Percentiles rank a stretch among this genome's conserved stretches.
phyloP scores from a whole-genome alignment of 2,329 filamentous ascomycete genomes.

The Colletotrichum destructivum region DNA sequence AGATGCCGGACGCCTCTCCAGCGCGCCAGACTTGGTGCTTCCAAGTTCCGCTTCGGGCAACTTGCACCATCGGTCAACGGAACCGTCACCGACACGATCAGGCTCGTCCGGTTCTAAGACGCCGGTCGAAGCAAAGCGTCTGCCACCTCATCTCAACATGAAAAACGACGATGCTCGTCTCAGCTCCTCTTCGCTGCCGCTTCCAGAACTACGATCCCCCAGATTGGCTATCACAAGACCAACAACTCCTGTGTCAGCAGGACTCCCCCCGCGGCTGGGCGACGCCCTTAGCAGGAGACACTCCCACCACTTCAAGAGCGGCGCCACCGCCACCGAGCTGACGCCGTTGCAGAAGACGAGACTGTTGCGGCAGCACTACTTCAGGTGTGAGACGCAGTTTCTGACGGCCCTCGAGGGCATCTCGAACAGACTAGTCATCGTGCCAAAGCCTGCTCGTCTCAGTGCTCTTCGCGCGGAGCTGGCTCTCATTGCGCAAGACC shows the following conservation, averaged over 20 bases:
- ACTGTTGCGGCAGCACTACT: constrained; percentile 84
- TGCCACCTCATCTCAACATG: constrained; percentile 66
- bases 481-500: constrained; percentile 83
- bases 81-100: constrained; percentile 24
- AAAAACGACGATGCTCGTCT: constrained; percentile 72
- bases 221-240: constrained; percentile 65
- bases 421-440: constrained; percentile 85
- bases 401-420: constrained; percentile 86
- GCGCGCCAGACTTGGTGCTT: constrained; percentile 58
- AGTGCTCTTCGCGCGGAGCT: constrained; percentile 87
- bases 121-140: constrained; percentile 57
- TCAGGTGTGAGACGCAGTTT: constrained; percentile 85
- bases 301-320: constrained; percentile 72
- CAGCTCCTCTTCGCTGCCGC: constrained; percentile 77
- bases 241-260: constrained; percentile 71
- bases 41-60: constrained; percentile 26
- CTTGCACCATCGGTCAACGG: constrained; percentile 26
- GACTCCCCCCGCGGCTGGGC: constrained; percentile 60
- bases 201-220: constrained; percentile 73
- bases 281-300: constrained; percentile 71
- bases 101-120: constrained; percentile 47
- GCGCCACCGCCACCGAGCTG: constrained; percentile 73
- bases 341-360: constrained; percentile 78
- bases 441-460: constrained; percentile 85
- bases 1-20: constrained; percentile 62